Base-by-base conservation (phyloP, 2,329 filamentous ascomycete species). In the Cercospora janseana region DNA sequence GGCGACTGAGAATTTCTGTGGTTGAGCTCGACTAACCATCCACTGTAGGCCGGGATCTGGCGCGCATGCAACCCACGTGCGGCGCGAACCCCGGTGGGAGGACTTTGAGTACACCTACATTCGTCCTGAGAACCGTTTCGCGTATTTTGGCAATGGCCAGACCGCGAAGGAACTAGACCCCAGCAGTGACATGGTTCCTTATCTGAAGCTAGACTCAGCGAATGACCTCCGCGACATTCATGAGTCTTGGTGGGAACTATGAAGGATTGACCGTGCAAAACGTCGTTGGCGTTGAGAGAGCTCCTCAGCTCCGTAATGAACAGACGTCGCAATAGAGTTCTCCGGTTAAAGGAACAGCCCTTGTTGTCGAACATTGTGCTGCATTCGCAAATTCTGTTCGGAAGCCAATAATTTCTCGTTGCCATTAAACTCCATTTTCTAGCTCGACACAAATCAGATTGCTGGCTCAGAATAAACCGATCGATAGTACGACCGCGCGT, bases 141-240 rank as follows among this genome's bases (percentile, higher is more conserved):
- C 75, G 12, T 41, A 42, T 2, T 88, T 83, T 61, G 85, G 86
- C 0, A 85, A 84, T 61, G 86, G 85, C 0, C 81, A 79, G 69
- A 86, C 83, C 2, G 71, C 60, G 46, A 78, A 77, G 54, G 85
- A 88, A 65, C 58, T 69, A 60, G 75, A 80, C 27, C 69, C 72
- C 4, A 70, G 70, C n/a, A 71, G 73, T 3, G 83, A 87, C 59
- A 71, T 86, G 63, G 85, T 82, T 8, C 71, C 77, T 7, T 87
- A 88, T 72, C 65, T 89, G 48, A 78, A 71, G 56, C 59, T 75
- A 23, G 78, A 79, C 0, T 74, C 73, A 27, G 72, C 79, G 26
- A 72, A 83, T 31, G 80, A 87, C 62, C 66, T 88, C 54, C 74
- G 75, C 56, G 75, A 80, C 35, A 63, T 86, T 44, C 79, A 88